A percentile compares a stretch with the other conserved stretches of the same genome.
Evolutionary conservation across 495 filamentous ascomycete genomes (phyloP).

Genomic region (Chaetomium tenue): DNA sequence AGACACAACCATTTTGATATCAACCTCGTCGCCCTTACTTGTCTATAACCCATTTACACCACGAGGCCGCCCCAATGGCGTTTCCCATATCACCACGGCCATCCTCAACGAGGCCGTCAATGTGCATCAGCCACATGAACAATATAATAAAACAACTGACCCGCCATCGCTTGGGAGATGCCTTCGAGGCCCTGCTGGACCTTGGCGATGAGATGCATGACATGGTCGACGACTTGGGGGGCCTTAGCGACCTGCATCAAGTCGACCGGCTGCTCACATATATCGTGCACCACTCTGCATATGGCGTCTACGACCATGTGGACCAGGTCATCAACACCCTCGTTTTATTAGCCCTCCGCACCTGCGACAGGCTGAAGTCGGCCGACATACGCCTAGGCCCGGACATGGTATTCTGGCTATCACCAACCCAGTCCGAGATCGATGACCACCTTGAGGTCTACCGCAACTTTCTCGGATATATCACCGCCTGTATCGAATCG

Average conservation of each 20-base stretch:
- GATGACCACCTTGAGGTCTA: constrained; percentile 10
- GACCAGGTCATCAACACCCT: constrained; percentile 7
- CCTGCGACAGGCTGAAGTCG: not conserved
- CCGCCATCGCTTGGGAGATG: not conserved
- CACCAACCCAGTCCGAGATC: not conserved
- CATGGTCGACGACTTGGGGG: not conserved
- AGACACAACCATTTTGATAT: constrained; percentile 2
- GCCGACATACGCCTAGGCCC: not conserved
- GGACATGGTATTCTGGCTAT: not conserved
- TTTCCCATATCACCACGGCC: constrained; percentile 4
- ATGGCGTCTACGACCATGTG: not conserved
- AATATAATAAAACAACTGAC: not conserved
- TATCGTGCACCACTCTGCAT: not conserved
- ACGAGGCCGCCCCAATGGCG: constrained; percentile 6
- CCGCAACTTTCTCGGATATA: constrained; percentile 2
- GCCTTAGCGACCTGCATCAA: not conserved
- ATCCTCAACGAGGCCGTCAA: not conserved
- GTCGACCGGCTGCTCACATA: not conserved
- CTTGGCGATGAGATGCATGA: constrained; percentile 11
- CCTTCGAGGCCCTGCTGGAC: constrained; percentile 1
- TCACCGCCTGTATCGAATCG: not conserved
- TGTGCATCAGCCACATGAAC: not conserved
- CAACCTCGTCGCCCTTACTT: constrained; percentile 4
- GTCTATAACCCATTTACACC: not conserved
- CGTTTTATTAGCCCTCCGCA: not conserved